phyloP scores from a whole-genome alignment of 2,329 filamentous ascomycete species.

The Tolypocladium guangdongense region DNA sequence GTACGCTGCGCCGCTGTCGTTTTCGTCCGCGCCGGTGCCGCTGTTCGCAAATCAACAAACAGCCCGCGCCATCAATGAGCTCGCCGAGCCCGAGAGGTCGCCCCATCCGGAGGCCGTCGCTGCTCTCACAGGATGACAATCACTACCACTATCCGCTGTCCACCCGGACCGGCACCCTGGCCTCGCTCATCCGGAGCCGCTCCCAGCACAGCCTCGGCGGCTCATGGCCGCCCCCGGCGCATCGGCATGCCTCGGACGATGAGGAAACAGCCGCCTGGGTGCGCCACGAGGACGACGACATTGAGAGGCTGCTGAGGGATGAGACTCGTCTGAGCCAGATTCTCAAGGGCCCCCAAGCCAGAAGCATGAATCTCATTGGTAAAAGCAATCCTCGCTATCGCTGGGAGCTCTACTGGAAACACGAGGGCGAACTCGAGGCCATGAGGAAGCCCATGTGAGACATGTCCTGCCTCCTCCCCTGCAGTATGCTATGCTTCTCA shows the following conservation, averaged over 20 bases:
- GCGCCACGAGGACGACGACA: constrained; percentile 29
- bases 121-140: constrained; percentile 21
- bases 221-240: constrained; percentile 11
- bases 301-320: constrained; percentile 34
- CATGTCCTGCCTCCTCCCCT: background rate
- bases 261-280: constrained; percentile 17
- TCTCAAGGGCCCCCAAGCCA: constrained; percentile 59
- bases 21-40: background rate
- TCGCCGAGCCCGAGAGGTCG: constrained; percentile 16
- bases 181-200: constrained; percentile 27
- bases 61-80: constrained; percentile 11
- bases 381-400: constrained; percentile 76
- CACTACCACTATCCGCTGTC: constrained; percentile 19
- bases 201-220: constrained; percentile 22
- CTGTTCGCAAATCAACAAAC: background rate
- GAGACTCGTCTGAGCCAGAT: constrained; percentile 49
- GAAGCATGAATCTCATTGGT: constrained; percentile 79
- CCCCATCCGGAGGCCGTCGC: constrained; percentile 18
- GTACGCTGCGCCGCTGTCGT: background rate
- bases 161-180: constrained; percentile 25
- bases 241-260: constrained; percentile 16
- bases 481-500: background rate
- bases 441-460: constrained; percentile 61
- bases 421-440: constrained; percentile 57
- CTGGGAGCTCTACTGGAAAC: constrained; percentile 82